Percentiles rank a stretch among this genome's conserved stretches.
Conservation (phyloP, 2,329 filamentous ascomycete genomes). For the Erysiphe neolycopersici region DNA sequence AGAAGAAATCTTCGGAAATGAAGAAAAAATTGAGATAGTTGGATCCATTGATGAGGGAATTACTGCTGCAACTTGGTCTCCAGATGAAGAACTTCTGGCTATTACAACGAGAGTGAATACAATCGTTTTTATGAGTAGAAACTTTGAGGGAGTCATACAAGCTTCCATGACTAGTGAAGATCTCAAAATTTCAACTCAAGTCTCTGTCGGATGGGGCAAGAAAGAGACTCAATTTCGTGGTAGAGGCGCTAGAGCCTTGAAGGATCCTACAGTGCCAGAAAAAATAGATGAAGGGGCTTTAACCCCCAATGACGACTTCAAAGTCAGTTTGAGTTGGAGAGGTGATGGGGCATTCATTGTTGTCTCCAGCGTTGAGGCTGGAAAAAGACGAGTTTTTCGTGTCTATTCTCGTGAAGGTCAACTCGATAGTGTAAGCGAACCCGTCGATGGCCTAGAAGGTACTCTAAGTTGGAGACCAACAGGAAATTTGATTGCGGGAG, state of each 20-base stretch:
- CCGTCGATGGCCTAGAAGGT: constrained; percentile 72
- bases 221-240: constrained; percentile 96
- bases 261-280: constrained; percentile 86
- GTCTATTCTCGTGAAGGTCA: constrained; percentile 77
- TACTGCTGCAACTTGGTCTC: constrained; percentile 71
- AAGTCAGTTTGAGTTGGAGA: constrained; percentile 62
- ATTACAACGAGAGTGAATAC: constrained; percentile 58
- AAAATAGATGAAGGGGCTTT: constrained; percentile 61
- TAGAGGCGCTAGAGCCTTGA: constrained; percentile 57
- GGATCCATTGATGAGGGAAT: constrained; percentile 87
- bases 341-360: constrained; percentile 83
- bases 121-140: constrained; percentile 73
- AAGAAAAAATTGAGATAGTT: constrained; percentile 78
- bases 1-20: constrained; percentile 36
- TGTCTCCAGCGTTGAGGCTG: constrained; percentile 50
- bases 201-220: constrained; percentile 95
- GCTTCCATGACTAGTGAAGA: constrained; percentile 47
- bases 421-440: constrained; percentile 82
- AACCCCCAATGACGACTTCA: constrained; percentile 45
- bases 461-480: constrained; percentile 74
- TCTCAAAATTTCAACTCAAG: constrained; percentile 69
- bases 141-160: constrained; percentile 63
- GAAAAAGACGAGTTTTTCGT: constrained; percentile 49
- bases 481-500: constrained; percentile 71
- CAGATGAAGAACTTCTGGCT: constrained; percentile 73